Conservation (phyloP, 257 asterid genomes). For the Handroanthus guayacan region DNA sequence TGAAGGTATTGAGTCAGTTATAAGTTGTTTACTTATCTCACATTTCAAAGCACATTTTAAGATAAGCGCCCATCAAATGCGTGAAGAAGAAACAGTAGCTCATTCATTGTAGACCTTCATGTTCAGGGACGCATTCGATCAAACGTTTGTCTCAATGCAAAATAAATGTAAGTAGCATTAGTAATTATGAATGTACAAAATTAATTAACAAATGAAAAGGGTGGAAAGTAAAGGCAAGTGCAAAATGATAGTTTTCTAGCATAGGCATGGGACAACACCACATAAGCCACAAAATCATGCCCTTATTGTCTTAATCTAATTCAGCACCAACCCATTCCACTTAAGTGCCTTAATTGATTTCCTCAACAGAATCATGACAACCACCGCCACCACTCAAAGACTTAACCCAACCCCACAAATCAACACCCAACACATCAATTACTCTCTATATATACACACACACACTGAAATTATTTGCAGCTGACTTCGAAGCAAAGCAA, state of each 20-base stretch:
- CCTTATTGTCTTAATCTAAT: not conserved
- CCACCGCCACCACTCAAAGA: conserved; percentile 25
- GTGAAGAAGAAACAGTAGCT: no score
- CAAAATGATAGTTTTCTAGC: not conserved
- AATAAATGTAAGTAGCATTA: not conserved
- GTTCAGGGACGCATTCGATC: no score
- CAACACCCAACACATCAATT: not conserved
- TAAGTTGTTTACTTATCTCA: no score
- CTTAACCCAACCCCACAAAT: conserved; percentile 17
- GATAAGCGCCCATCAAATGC: no score
- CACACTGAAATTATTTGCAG: conserved; percentile 37
- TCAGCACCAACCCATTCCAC: not conserved
- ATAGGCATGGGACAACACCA: not conserved
- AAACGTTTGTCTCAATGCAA: no score
- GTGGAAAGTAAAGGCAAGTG: not conserved
- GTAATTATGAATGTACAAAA: not conserved
- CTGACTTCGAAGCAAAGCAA: conserved; percentile 60
- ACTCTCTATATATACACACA: not conserved
- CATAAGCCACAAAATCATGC: not conserved
- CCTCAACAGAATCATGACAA: conserved; percentile 36
- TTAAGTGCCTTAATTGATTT: not conserved
- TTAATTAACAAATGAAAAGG: not conserved
- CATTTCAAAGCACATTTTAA: no score
- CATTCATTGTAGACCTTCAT: no score
- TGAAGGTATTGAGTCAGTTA: no score